Evolutionary conservation across 2,329 filamentous ascomycete species (phyloP).

Genomic region (Trichoderma endophyticum): DNA sequence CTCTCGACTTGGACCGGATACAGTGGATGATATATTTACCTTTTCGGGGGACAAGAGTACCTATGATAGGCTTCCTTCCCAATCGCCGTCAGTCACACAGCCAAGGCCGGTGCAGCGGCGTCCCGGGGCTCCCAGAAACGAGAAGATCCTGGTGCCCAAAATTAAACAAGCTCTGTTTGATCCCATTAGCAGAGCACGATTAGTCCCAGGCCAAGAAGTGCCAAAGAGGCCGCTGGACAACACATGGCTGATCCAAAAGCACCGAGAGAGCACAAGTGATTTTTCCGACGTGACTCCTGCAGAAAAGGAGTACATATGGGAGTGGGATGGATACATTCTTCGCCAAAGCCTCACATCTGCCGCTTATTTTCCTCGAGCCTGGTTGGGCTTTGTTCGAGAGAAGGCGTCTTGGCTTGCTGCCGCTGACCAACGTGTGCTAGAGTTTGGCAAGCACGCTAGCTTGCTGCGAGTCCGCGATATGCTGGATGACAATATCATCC

Average conservation of each 20-base stretch:
- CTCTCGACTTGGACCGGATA: conserved; percentile 39
- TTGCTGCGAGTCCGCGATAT: conserved; percentile 49
- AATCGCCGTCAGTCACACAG: conserved; percentile 23
- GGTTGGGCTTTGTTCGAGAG: conserved; percentile 49
- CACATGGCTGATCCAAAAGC: conserved; percentile 57
- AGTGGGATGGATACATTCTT: conserved; percentile 57
- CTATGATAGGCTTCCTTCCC: conserved; percentile 26
- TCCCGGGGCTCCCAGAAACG: conserved; percentile 22
- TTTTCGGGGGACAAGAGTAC: conserved; percentile 25
- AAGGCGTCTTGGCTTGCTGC: conserved; percentile 53
- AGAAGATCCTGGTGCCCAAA: conserved; percentile 44
- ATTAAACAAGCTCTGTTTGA: conserved; percentile 55
- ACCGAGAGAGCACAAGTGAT: conserved; percentile 55
- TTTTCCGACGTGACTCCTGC: conserved; percentile 52
- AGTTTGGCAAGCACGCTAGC: conserved; percentile 54
- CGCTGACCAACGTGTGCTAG: conserved; percentile 45
- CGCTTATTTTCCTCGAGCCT: conserved; percentile 50
- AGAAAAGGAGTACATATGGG: conserved; percentile 57
- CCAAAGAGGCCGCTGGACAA: conserved; percentile 45
- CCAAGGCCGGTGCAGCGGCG: conserved; percentile 16
- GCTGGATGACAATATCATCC: conserved; percentile 44
- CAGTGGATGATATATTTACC: conserved; percentile 26
- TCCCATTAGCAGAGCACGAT: conserved; percentile 51
- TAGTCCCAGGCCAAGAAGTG: conserved; percentile 48
- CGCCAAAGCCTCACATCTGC: conserved; percentile 49